phyloP scores from a whole-genome alignment of 78 protist species.

The Dictyostelium firmibasis region DNA sequence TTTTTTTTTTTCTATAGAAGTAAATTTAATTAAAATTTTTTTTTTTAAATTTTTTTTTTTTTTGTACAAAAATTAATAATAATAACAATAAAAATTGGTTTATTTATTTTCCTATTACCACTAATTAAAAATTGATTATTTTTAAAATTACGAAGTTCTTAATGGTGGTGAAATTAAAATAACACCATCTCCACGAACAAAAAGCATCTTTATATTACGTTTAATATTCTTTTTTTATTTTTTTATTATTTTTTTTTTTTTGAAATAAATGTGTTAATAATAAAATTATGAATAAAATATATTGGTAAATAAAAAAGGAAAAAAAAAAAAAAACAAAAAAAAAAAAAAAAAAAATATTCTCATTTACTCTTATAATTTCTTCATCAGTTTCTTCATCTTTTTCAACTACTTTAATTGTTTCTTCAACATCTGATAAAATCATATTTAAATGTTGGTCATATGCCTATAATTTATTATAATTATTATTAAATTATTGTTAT shows the following conservation, averaged over 20 bases:
- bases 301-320: too few species aligned
- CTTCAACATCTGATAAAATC: slow-evolving; percentile 98
- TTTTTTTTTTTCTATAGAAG: not conserved
- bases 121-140: not conserved
- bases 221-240: slow-evolving; percentile 77
- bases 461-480: slow-evolving; percentile 81
- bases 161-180: slow-evolving; percentile 95
- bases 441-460: slow-evolving; percentile 98
- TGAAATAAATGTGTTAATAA: not conserved
- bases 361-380: slow-evolving; percentile 89
- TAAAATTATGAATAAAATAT: not conserved
- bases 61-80: not conserved
- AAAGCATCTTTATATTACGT: slow-evolving; percentile 92
- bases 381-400: slow-evolving; percentile 93
- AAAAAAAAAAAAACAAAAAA: too few species aligned
- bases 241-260: not conserved
- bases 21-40: not conserved
- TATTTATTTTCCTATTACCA: not conserved
- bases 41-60: not conserved
- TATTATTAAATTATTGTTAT: not conserved
- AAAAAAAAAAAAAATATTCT: not conserved
- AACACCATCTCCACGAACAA: slow-evolving; percentile 97
- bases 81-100: not conserved
- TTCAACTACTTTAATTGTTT: slow-evolving; percentile 86
- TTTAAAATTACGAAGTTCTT: slow-evolving; percentile 60